phyloP scores from a whole-genome alignment of 331 rosid genomes.

The Quercus phellos region DNA sequence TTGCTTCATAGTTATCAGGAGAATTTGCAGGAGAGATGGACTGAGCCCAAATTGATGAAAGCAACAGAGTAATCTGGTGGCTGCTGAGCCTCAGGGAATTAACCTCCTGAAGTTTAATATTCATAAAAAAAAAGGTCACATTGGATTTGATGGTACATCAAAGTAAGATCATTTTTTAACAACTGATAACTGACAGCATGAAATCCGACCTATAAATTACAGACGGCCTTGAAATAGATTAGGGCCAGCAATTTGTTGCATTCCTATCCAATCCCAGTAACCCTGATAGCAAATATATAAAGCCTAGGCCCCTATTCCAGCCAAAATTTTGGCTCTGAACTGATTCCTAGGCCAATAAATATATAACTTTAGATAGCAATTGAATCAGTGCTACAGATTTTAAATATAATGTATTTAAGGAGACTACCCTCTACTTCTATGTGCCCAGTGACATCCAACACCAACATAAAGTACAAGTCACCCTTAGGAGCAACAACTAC shows the following conservation, averaged over 20 bases:
- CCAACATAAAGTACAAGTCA: not conserved
- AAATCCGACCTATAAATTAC: not conserved
- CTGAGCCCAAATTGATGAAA: constrained; percentile 82
- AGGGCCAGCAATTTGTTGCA: not conserved
- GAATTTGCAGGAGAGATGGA: constrained; percentile 65
- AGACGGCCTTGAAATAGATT: not conserved
- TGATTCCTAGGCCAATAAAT: not conserved
- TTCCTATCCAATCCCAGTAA: constrained; percentile 2
- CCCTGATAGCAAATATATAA: constrained; percentile 1
- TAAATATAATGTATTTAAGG: not conserved
- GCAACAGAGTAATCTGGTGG: constrained; percentile 68
- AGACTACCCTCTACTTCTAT: not conserved
- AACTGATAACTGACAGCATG: not conserved
- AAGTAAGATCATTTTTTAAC: constrained; percentile 10
- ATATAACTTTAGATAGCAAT: not conserved
- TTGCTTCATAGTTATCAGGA: constrained; percentile 91
- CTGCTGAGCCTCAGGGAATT: constrained; percentile 58
- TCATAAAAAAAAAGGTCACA: constrained; percentile 6
- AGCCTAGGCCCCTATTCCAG: not conserved
- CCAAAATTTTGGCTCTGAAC: not conserved
- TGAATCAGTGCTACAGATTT: not conserved
- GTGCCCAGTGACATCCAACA: not conserved
- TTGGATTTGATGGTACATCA: constrained; percentile 3
- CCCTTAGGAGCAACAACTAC: not conserved
- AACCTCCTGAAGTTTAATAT: constrained; percentile 47